Conservation (phyloP, 129 eudicot species). For the Erigeron canadensis region DNA sequence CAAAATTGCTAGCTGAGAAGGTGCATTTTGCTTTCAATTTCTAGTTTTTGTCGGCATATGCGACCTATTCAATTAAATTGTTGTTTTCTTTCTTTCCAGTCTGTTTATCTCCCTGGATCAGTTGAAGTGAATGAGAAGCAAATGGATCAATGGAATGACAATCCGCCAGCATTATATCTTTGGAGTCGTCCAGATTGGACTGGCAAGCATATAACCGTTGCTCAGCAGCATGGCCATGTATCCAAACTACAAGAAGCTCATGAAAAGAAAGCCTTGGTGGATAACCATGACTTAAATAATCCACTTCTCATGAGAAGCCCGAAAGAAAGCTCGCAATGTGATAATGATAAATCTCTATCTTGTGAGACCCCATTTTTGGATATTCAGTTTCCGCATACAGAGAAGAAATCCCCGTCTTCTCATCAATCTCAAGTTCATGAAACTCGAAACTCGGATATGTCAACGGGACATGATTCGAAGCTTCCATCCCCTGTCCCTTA, state of each 20-base stretch:
- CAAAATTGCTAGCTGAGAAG: conserved; percentile 56
- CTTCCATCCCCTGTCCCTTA: too few species aligned
- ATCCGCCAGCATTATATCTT: conserved; percentile 61
- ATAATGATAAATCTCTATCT: neutral
- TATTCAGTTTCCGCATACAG: neutral
- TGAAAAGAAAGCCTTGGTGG: conserved; percentile 18
- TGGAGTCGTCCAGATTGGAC: conserved; percentile 79
- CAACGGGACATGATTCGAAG: neutral
- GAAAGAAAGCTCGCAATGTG: neutral
- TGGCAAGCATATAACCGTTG: conserved; percentile 50
- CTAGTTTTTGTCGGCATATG: neutral
- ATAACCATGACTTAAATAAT: conserved; percentile 1
- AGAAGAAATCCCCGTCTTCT: neutral
- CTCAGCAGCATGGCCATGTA: conserved; percentile 55
- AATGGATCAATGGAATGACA: conserved; percentile 68
- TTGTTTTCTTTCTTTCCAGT: conserved; percentile 32
- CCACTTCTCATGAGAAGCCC: neutral
- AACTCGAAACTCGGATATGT: neutral
- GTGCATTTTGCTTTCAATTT: conserved; percentile 26
- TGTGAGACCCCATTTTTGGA: conserved; percentile 1
- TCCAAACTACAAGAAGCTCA: conserved; percentile 14
- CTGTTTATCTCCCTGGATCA: conserved; percentile 96
- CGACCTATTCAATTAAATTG: neutral
- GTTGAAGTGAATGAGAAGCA: conserved; percentile 61
- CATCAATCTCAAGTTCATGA: neutral